Percentiles rank a stretch among this genome's conserved stretches.
These are phyloP conservation scores for Linnemannia schmuckeri DNA, from an alignment of 192 early-diverging fungal species.

Conservation along the genomic window DNA sequence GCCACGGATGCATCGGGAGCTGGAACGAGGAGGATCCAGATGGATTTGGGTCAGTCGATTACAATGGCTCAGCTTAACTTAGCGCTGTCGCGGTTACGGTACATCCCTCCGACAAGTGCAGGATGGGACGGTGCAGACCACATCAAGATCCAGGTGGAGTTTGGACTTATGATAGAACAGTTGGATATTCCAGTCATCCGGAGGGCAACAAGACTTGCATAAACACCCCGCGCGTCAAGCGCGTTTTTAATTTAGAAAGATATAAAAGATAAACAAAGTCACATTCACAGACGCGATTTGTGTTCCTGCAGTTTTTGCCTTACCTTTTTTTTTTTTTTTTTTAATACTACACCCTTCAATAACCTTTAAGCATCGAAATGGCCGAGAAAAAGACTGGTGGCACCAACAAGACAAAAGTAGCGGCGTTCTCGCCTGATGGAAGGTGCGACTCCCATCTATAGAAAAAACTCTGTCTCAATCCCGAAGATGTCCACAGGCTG, in stretches of 20 bases:
- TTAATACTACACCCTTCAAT: neutral
- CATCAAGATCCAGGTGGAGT: slow-evolving; percentile 21
- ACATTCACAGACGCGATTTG: neutral
- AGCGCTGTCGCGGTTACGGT: slow-evolving; percentile 11
- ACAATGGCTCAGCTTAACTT: slow-evolving; percentile 14
- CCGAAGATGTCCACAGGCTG: neutral
- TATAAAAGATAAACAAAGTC: slow-evolving; percentile 7
- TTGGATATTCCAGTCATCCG: slow-evolving; percentile 23
- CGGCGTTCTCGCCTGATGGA: slow-evolving; percentile 42
- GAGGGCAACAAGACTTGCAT: neutral
- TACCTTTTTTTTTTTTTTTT: neutral
- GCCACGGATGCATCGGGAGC: neutral
- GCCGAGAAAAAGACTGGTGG: slow-evolving; percentile 25
- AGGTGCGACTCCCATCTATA: slow-evolving; percentile 21
- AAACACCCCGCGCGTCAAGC: neutral
- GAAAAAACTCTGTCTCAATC: too few relatives aligned
- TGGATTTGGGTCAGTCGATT: slow-evolving; percentile 6
- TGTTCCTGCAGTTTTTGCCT: neutral
- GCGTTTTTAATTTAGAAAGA: neutral
- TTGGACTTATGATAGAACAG: slow-evolving; percentile 21
- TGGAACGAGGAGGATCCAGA: slow-evolving; percentile 11
- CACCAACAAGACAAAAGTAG: slow-evolving; percentile 9
- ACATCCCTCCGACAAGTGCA: neutral
- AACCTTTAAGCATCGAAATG: slow-evolving; percentile 4
- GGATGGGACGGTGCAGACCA: slow-evolving; percentile 14